Percentiles rank a stretch among this genome's conserved stretches.
Conservation (phyloP, 805 yeast genomes). For the Candida sakaeoensis region DNA sequence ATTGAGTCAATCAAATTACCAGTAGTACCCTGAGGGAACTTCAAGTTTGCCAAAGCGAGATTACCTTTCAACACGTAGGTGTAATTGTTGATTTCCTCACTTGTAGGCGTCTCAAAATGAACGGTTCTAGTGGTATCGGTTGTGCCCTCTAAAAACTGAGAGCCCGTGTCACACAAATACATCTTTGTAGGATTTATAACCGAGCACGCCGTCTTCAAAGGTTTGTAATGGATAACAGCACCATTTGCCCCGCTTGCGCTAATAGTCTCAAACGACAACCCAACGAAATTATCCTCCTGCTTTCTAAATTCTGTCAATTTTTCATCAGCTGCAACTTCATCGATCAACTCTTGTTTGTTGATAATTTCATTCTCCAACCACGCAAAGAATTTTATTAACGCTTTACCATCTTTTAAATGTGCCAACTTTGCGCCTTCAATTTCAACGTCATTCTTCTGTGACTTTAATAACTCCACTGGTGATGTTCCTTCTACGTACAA, state of each 20-base stretch:
- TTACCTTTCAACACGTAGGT: constrained; percentile 59
- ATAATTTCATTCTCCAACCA: constrained; percentile 57
- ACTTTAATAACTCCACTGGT: constrained; percentile 48
- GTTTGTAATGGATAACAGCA: constrained; percentile 73
- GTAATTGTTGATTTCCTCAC: constrained; percentile 46
- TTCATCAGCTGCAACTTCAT: constrained; percentile 60
- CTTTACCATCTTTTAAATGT: constrained; percentile 57
- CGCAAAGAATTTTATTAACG: constrained; percentile 49
- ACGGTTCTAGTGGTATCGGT: constrained; percentile 63
- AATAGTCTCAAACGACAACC: constrained; percentile 70
- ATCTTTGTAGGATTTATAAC: constrained; percentile 51
- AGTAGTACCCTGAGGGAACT: constrained; percentile 53
- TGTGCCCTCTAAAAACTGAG: constrained; percentile 61
- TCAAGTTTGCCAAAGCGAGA: constrained; percentile 44
- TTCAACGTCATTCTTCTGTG: constrained; percentile 48
- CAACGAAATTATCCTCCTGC: constrained; percentile 48
- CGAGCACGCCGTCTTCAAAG: constrained; percentile 40
- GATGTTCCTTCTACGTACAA: constrained; percentile 28
- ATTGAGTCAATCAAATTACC: constrained; percentile 53
- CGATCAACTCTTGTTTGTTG: constrained; percentile 37
- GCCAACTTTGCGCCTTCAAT: constrained; percentile 48
- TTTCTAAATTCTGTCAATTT: constrained; percentile 36
- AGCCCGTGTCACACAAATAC: constrained; percentile 57
- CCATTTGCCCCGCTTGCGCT: constrained; percentile 75
- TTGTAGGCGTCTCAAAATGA: constrained; percentile 47